Percentiles rank a stretch among this genome's conserved stretches.
These are phyloP conservation scores for Bifiguratus adelaidae DNA, from an alignment of 192 early-diverging fungal genomes.

Conservation along the genomic window DNA sequence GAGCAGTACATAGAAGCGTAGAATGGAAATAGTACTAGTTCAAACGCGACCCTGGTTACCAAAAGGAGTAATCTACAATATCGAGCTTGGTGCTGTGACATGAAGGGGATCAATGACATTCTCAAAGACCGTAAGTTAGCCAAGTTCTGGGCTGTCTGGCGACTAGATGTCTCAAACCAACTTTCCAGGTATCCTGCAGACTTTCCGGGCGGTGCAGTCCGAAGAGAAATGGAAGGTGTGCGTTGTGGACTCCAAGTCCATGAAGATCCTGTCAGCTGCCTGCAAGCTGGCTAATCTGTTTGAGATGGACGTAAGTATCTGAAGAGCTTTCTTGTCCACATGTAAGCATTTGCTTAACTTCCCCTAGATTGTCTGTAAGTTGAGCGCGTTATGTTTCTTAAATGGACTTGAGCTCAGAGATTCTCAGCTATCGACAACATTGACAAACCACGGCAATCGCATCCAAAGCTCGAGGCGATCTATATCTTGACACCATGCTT, in stretches of 20 bases:
- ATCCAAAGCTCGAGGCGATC: conserved; percentile 46
- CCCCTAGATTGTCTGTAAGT: not conserved
- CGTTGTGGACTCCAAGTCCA: conserved; percentile 64
- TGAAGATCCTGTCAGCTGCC: conserved; percentile 59
- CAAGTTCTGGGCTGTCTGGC: too few relatives aligned
- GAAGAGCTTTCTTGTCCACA: not conserved
- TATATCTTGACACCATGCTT: conserved; percentile 46
- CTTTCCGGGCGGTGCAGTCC: too few relatives aligned
- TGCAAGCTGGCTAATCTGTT: conserved; percentile 74
- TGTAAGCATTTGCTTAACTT: too few relatives aligned
- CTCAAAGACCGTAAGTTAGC: too few relatives aligned
- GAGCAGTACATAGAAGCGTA: conserved; percentile 41
- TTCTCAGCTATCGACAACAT: conserved; percentile 49
- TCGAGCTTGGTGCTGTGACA: too few relatives aligned
- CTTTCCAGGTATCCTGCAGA: too few relatives aligned
- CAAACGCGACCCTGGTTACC: too few relatives aligned
- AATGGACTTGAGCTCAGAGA: not conserved
- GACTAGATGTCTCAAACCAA: too few relatives aligned
- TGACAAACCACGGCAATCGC: conserved; percentile 44
- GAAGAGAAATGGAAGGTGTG: conserved; percentile 86
- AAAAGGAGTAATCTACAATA: too few relatives aligned
- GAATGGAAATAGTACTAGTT: too few relatives aligned
- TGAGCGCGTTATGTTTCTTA: not conserved
- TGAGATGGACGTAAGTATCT: conserved; percentile 47
- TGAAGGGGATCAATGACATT: too few relatives aligned